Base-by-base conservation (phyloP, 306 rosid genomes). In the Lupinus albus region DNA sequence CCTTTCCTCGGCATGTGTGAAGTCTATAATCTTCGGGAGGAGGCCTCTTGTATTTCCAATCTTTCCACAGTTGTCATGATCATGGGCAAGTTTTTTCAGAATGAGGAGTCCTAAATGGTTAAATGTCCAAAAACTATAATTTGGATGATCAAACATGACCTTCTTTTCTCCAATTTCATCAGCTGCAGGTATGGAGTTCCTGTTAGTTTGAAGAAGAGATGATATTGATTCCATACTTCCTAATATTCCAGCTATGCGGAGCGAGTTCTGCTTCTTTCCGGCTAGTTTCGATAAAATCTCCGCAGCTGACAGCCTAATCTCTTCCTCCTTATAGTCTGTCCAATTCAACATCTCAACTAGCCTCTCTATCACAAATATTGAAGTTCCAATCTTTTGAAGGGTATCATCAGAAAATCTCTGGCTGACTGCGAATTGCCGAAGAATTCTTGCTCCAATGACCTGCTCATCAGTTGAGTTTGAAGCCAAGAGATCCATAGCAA, bases 201-300 rank as follows among this genome's bases (percentile, higher is more conserved):
- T 77, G 77, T 78, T 73, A 32, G 77, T 78, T 16, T 90, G 89
- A 5, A 94, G 92, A 47, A 94, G 85, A 50, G 96, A 85, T 25
- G 99, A 88, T 20, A 94, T 86, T 1, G 99, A 94, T 48, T 94
- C 99, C 97, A 94, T 85, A 12, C 96, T 90, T 9, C 97, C 99
- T 0, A 97, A 89, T 39, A 94, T 84, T 20, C 97, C 97, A 0
- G 96, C 83, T 50, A 94, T 85, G 2, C 99, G 83, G 3, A 86
- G 82, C 9, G 97, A 86, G 72, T 88, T 94, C 59, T 94, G 99
- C 76, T 79, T 87, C 71, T 90, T 90, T 7, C 96, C 97, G 0
- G 99, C 92, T 12, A 94, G 79, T 80, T 74, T 64, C 1, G 99
- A 79, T 61, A 94, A 39, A 62, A 90, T 86, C 78, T 90, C 89